Base-by-base conservation (phyloP, 495 filamentous ascomycete genomes). In the Aspergillus panamensis region DNA sequence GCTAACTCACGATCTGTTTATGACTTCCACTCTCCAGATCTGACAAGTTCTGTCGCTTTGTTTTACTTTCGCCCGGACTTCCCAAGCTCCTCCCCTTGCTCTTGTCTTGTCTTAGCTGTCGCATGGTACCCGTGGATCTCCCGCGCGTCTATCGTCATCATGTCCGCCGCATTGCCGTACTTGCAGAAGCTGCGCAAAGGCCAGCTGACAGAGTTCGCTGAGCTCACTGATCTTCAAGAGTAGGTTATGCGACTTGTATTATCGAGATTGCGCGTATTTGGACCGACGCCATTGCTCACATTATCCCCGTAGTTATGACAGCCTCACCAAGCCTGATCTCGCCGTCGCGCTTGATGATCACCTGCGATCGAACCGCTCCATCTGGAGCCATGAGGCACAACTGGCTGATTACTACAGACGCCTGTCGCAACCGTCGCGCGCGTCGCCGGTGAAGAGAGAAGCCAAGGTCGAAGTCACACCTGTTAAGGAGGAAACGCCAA, bases 131-230 rank as follows among this genome's bases (percentile, higher is more conserved):
- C 67, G 75, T 75, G 74, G 80, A 73, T 66, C 63, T 37, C 55
- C 32, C 58, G 52, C 63, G 61, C 65, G 53, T 59, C 40, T 64
- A 62, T 55, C 62, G 58, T 66, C 53, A 87, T 45, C 42, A 45
- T 88, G 83, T 79, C 83, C 35, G 69, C 70, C 58, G 76, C 65
- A 59, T 74, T 80, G 47, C 83, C 85, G 62, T 97, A 87, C 86
- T 80, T 97, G 64, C 83, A 86, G 62, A 84, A 85, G 68, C 87
- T 95, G 80, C 86, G 87, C 74, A 97, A 97, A 77, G 77, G 77
- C 57, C 90, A 93, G 59, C 82, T 98, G 49, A 61, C 82, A 37
- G 86, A 92, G 61, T 78, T 96, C 45, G 89, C 89, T 48, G 78
- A 88, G 44, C 73, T 82, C 33, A 85, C 90, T 55, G 88, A 89